Base-by-base conservation (phyloP, 75 land plant genomes). In the Gnetum montanum region DNA sequence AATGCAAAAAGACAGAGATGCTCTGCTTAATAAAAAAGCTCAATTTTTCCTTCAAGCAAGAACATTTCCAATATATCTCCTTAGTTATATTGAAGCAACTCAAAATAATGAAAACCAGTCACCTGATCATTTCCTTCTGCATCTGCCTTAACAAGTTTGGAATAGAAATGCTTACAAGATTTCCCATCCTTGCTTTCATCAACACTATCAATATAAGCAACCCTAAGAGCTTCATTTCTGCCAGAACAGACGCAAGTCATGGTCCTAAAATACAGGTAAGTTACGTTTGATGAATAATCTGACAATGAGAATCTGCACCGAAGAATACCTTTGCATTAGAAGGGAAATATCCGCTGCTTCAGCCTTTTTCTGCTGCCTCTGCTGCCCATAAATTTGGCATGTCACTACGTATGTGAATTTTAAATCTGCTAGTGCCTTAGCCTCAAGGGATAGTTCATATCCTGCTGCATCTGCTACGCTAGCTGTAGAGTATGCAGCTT, bases 371-470 rank as follows among this genome's bases (percentile, higher is more conserved):
- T 68, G 71, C 46, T 72, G 73, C 71, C 90, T 83, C 66, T 94
- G 98, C 61, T 83, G 80, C 34, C 98, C 98, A 76, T 88, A 94
- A 10, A 86, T 90, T 75, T 94, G 98, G 59, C 96, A 90, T 25
- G 87, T 85, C 0, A 94, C 86, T 8, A 90, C 98, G 78, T 94
- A 94, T 12, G 88, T 80, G 61, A 94, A 94, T 65, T 94, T 94
- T 30, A 90, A 6, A 66, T 85, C 98, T 41, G 96, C 87, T 48
- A 82, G 88, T 43, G 96, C 90, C 34, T 82, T 68, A 25, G 85
- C 50, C 50, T 73, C 78, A 54, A 62, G 65, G 19, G 83, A 80
- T 34, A 59, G 27, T 20, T 75, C 80, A 72, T 64, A 79, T 22
- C 78, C 89, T 46, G 68, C 73, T 43, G 53, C 43, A 44, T 60